Evolutionary conservation across 2,329 filamentous ascomycete genomes (phyloP).

Genomic region (Botryotinia globosa): DNA sequence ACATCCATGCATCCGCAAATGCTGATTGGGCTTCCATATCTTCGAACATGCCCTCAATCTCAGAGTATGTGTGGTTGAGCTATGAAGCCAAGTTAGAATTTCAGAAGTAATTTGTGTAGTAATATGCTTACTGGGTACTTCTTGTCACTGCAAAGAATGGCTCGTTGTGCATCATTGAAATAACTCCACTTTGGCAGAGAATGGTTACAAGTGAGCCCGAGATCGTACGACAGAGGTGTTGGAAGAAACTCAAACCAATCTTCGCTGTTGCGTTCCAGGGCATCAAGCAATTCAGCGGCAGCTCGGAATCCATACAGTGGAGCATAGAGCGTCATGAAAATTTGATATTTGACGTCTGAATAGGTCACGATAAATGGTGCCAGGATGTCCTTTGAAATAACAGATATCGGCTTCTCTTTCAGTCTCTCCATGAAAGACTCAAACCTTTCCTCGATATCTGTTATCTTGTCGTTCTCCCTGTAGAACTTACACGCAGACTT

Average conservation of each 20-base stretch:
- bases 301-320: conserved; percentile 32
- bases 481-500: conserved; percentile 39
- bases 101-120: neutral
- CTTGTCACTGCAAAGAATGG: conserved; percentile 37
- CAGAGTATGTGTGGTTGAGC: conserved; percentile 34
- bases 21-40: conserved; percentile 27
- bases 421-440: conserved; percentile 43
- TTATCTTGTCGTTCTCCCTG: conserved; percentile 25
- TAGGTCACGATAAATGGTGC: conserved; percentile 33
- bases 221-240: conserved; percentile 8
- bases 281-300: conserved; percentile 30
- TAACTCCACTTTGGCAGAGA: conserved; percentile 22
- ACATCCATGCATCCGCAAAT: conserved; percentile 33
- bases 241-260: conserved; percentile 36
- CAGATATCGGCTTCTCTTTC: conserved; percentile 37
- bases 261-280: conserved; percentile 41
- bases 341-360: conserved; percentile 31
- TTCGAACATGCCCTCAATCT: conserved; percentile 32
- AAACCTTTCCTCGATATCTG: conserved; percentile 31
- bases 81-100: conserved; percentile 20
- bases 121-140: conserved; percentile 30
- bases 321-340: conserved; percentile 35
- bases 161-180: conserved; percentile 28
- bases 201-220: conserved; percentile 22
- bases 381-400: conserved; percentile 25